These are phyloP conservation scores for Allomyces arbusculus DNA, from an alignment of 192 early-diverging fungal genomes.

Conservation along the genomic window DNA sequence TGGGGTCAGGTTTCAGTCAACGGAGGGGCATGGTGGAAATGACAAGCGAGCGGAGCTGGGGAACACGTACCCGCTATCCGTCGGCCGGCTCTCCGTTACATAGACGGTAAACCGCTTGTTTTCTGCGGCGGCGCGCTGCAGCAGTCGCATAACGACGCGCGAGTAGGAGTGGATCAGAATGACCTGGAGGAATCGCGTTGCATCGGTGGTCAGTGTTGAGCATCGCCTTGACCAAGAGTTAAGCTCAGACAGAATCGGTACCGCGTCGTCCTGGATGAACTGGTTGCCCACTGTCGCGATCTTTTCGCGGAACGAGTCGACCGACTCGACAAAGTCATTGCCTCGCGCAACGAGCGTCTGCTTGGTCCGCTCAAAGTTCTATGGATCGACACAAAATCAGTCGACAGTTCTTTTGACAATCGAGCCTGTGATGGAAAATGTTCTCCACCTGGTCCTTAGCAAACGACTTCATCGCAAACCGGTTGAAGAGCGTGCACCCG, in stretches of 20 bases:
- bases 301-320: conserved; percentile 42
- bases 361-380: conserved; percentile 52
- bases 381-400: conserved; percentile 4
- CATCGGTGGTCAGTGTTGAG: neutral
- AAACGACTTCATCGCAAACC: conserved; percentile 36
- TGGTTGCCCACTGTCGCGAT: conserved; percentile 56
- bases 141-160: conserved; percentile 68
- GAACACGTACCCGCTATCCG: conserved; percentile 33
- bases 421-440: conserved; percentile 2
- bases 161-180: conserved; percentile 93
- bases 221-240: neutral
- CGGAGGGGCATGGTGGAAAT: conserved; percentile 11
- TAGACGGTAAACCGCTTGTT: conserved; percentile 83
- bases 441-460: conserved; percentile 9
- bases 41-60: neutral
- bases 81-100: conserved; percentile 75
- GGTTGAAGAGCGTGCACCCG: conserved; percentile 67
- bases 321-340: conserved; percentile 50
- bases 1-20: conserved; percentile 1
- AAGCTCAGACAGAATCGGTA: neutral
- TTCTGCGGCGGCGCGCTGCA: conserved; percentile 48
- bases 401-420: neutral
- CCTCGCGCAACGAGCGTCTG: conserved; percentile 44
- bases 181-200: conserved; percentile 15
- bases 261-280: conserved; percentile 58